Conservation (phyloP, 495 filamentous ascomycete genomes). For the Penicillium parvum region DNA sequence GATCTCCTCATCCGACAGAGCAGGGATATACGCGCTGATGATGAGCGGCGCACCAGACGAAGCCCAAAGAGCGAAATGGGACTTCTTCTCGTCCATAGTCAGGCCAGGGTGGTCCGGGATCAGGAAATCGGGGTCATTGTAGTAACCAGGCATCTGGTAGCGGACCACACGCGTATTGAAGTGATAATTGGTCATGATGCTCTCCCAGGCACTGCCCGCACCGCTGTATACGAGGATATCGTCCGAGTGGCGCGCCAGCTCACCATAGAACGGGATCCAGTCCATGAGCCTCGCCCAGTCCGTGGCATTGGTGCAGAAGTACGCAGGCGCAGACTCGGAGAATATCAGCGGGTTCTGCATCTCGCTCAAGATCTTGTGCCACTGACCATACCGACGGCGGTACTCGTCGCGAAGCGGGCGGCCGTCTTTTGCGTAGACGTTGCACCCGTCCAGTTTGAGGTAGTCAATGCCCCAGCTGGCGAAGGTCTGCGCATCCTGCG, state of each 20-base stretch:
- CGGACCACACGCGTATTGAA: slow-evolving; percentile 34
- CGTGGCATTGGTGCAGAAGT: slow-evolving; percentile 33
- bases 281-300: slow-evolving; percentile 41
- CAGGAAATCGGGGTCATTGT: slow-evolving; percentile 43
- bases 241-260: slow-evolving; percentile 40
- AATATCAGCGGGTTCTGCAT: slow-evolving; percentile 37
- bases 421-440: slow-evolving; percentile 26
- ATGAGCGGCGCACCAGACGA: slow-evolving; percentile 38
- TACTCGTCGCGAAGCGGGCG: slow-evolving; percentile 28
- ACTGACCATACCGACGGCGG: slow-evolving; percentile 26
- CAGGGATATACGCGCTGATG: slow-evolving; percentile 39
- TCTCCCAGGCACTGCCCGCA: slow-evolving; percentile 34
- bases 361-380: slow-evolving; percentile 30
- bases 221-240: slow-evolving; percentile 37
- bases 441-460: slow-evolving; percentile 40
- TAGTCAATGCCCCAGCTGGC: slow-evolving; percentile 41
- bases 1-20: slow-evolving; percentile 27
- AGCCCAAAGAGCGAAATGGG: slow-evolving; percentile 42
- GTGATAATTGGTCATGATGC: slow-evolving; percentile 40
- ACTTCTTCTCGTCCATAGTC: slow-evolving; percentile 31
- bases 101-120: slow-evolving; percentile 38
- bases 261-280: slow-evolving; percentile 33
- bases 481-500: slow-evolving; percentile 35
- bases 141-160: slow-evolving; percentile 41
- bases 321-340: slow-evolving; percentile 40